Base-by-base conservation (phyloP, 805 yeast species). In the Saturnispora halmiae region DNA sequence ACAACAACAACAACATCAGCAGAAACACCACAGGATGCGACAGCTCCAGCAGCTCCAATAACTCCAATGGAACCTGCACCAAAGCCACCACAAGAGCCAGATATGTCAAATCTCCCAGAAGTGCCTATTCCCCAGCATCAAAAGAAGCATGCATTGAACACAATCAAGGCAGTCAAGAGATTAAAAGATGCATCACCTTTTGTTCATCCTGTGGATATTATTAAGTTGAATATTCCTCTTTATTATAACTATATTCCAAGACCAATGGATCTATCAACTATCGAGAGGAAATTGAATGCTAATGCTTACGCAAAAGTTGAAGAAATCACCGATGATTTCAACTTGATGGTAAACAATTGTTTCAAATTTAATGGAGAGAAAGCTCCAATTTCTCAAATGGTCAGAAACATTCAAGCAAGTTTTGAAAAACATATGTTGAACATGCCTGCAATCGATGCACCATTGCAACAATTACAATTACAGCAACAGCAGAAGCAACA, bases 201-300 rank as follows among this genome's bases (percentile, higher is more conserved):
- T 56, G 56, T 85, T 34, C 75, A 68, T 38, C 98, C 98, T 0
- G 98, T 92, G 16, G 97, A 92, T 59, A 82, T 75, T 3, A 79
- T 82, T 36, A 86, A 84, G 56, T 73, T 86, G 46, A 86, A 88
- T 54, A 83, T 92, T 42, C 98, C 98, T 3, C 77, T 82, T 48
- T 92, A 92, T 60, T 85, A 80, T 60, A 87, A 86, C 52, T 77
- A 75, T 54, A 77, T 92, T 53, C 70, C 74, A 48, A 69, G 80
- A 53, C 98, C 98, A 30, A 92, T 92, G 96, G 97, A 90, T 59
- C 66, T 92, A 26, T 73, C 88, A 3, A 86, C 96, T 2, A 83
- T 92, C 49, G 98, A 92, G 61, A 75, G 73, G 52, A 90, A 88
- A 61, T 63, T 88, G 30, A 67, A 57, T 31, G 75, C 60, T 6